These are phyloP conservation scores for Suillus subalutaceus DNA, from an alignment of 768 basidiomycete species.

Conservation along the genomic window DNA sequence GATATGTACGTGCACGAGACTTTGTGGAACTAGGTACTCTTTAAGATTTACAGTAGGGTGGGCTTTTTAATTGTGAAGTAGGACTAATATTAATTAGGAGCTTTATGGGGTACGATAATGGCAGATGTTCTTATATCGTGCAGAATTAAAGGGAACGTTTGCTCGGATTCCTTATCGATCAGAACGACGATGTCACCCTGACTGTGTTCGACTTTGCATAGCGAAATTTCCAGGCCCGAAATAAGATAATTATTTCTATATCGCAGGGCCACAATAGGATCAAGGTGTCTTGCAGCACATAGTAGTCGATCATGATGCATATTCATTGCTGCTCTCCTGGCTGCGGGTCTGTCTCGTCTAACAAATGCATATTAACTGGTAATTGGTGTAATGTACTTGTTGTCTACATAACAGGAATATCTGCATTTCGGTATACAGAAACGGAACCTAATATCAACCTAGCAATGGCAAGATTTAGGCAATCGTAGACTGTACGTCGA, in stretches of 20 bases:
- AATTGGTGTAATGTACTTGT: not conserved
- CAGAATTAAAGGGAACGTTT: not conserved
- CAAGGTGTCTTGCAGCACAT: not conserved
- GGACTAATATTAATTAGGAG: not conserved
- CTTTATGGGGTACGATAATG: not conserved
- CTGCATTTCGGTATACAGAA: not conserved
- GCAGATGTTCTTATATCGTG: not conserved
- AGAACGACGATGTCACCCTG: not conserved
- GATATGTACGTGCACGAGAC: not conserved
- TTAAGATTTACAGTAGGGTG: not conserved
- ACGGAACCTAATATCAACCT: not conserved
- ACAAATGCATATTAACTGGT: not conserved
- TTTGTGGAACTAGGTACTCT: not conserved
- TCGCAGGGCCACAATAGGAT: not conserved
- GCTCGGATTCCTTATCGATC: not conserved
- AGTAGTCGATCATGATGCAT: not conserved
- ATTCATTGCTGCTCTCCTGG: not conserved
- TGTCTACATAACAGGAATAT: not conserved
- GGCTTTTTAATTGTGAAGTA: not conserved
- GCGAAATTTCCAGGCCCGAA: not conserved
- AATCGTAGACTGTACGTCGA: not conserved
- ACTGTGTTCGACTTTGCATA: not conserved
- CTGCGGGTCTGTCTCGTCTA: not conserved
- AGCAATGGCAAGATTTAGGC: not conserved
- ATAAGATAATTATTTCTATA: not conserved